phyloP scores from a whole-genome alignment of 306 rosid species.

The Luffa aegyptiaca region DNA sequence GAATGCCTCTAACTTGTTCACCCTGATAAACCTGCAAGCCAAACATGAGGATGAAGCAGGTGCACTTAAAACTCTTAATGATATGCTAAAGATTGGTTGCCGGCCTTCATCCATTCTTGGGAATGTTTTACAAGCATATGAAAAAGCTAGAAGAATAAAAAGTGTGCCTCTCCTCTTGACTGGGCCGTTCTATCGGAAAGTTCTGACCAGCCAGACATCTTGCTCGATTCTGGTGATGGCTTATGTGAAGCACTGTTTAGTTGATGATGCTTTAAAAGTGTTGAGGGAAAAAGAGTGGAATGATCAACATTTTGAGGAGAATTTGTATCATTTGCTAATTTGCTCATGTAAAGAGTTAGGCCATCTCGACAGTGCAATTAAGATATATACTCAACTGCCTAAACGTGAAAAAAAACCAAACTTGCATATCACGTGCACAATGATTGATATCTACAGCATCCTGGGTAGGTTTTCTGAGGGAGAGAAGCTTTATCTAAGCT shows the following conservation, averaged over 20 bases:
- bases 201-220: constrained; percentile 63
- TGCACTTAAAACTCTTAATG: constrained; percentile 43
- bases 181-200: constrained; percentile 45
- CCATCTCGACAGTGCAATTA: constrained; percentile 56
- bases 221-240: constrained; percentile 80
- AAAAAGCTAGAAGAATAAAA: constrained; percentile 53
- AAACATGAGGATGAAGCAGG: constrained; percentile 58
- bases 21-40: constrained; percentile 65
- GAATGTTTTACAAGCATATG: constrained; percentile 59
- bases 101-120: constrained; percentile 57
- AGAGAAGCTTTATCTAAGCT: constrained; percentile 44
- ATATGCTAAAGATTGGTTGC: constrained; percentile 65
- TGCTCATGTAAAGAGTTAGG: constrained; percentile 78
- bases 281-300: constrained; percentile 64
- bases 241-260: constrained; percentile 65
- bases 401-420: constrained; percentile 40
- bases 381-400: constrained; percentile 41
- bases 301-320: constrained; percentile 53
- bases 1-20: constrained; percentile 66
- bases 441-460: constrained; percentile 66
- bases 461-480: constrained; percentile 57
- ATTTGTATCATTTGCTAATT: constrained; percentile 78
- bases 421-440: constrained; percentile 68
- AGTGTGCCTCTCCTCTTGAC: constrained; percentile 51
- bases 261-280: constrained; percentile 53